phyloP scores from a whole-genome alignment of 176 grass and related monocot genomes.

The Oryza australiensis region DNA sequence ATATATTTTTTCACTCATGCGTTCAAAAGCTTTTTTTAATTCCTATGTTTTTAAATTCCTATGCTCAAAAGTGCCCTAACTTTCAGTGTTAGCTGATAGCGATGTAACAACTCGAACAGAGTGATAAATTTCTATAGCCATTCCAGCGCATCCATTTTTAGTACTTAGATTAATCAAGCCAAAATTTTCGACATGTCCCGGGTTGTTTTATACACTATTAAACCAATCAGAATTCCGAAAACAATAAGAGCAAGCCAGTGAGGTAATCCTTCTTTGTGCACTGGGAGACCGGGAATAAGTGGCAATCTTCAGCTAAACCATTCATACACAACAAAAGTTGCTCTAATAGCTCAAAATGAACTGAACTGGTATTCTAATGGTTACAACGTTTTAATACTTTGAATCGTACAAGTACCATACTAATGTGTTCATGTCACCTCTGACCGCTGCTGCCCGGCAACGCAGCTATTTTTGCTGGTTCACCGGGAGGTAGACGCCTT shows the following conservation, averaged over 20 bases:
- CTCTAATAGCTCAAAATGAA: not conserved
- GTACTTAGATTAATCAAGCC: not conserved
- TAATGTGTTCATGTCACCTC: not conserved
- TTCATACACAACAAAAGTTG: slow-evolving; percentile 27
- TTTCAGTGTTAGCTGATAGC: too few relatives aligned
- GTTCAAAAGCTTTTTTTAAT: too few relatives aligned
- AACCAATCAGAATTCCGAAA: not conserved
- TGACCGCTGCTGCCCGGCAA: not conserved
- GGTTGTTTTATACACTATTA: not conserved
- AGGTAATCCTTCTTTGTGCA: not conserved
- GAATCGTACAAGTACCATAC: not conserved
- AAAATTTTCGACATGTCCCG: not conserved
- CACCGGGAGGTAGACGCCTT: slow-evolving; percentile 78
- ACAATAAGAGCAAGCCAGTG: not conserved
- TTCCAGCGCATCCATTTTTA: not conserved
- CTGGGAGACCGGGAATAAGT: not conserved
- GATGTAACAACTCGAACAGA: too few relatives aligned
- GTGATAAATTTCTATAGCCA: not conserved
- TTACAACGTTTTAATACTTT: slow-evolving; percentile 20
- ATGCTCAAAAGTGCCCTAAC: too few relatives aligned
- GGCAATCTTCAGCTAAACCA: not conserved
- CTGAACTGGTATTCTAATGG: slow-evolving; percentile 2
- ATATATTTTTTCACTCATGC: too few relatives aligned
- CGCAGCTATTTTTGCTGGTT: slow-evolving; percentile 46
- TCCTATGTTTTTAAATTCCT: too few relatives aligned